Evolutionary conservation across 805 yeast species (phyloP), one percentile per base, ranked within the genome.

Genomic region (Barnettozyma sp.): DNA sequence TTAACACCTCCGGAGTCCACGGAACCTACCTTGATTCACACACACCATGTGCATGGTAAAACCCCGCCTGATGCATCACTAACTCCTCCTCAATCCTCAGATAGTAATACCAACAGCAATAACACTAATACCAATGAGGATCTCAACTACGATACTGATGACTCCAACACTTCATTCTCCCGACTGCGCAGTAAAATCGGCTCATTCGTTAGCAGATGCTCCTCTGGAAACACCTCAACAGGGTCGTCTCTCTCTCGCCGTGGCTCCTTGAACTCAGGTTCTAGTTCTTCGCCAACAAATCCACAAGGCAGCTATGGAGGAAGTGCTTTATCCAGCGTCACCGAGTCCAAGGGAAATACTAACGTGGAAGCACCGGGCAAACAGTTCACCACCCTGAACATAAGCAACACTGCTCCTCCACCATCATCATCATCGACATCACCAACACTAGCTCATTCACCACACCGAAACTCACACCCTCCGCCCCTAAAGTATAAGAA

Each of bases 401-500:
- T n/a, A n/a, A n/a, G n/a, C n/a, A n/a, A n/a, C n/a, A n/a, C n/a
- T n/a, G n/a, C n/a, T n/a, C n/a, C n/a, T n/a, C n/a, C n/a, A n/a
- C n/a, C n/a, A n/a, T n/a, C n/a, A n/a, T n/a, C n/a, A n/a, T n/a
- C n/a, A n/a, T n/a, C n/a, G n/a, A n/a, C n/a, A n/a, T n/a, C n/a
- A n/a, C n/a, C n/a, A n/a, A n/a, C n/a, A n/a, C n/a, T n/a, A n/a
- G n/a, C n/a, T n/a, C n/a, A n/a, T n/a, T n/a, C n/a, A n/a, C n/a
- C n/a, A n/a, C n/a, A n/a, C n/a, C n/a, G n/a, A n/a, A n/a, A n/a
- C n/a, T n/a, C n/a, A n/a, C n/a, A n/a, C n/a, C n/a, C n/a, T n/a
- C n/a, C n/a, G n/a, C n/a, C n/a, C n/a, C n/a, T n/a, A n/a, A 33
- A 34, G 13, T 56, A 67, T 56, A 77, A 71, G 49, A 77, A 71